phyloP scores from a whole-genome alignment of 2,329 filamentous ascomycete species.

The Phaeosphaeria sp. region DNA sequence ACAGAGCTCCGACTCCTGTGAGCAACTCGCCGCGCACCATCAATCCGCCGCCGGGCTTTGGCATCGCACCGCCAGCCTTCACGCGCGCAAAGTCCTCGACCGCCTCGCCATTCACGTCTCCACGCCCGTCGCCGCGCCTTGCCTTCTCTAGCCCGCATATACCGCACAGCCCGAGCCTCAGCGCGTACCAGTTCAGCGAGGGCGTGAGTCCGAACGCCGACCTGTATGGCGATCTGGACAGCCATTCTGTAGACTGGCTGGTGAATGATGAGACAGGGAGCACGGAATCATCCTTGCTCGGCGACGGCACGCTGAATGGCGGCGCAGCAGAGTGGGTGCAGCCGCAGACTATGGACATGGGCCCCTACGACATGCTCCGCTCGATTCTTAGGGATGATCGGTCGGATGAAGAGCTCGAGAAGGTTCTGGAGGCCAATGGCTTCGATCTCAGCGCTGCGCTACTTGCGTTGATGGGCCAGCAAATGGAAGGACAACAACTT shows the following conservation, averaged over 20 bases:
- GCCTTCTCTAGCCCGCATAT: slow-evolving; percentile 89
- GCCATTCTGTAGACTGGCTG: slow-evolving; percentile 96
- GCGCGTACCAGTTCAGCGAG: slow-evolving; percentile 95
- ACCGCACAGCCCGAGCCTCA: slow-evolving; percentile 90
- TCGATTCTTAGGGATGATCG: slow-evolving; percentile 90
- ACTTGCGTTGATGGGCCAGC: slow-evolving; percentile 82
- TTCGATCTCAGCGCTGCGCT: slow-evolving; percentile 95
- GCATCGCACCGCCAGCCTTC: slow-evolving; percentile 74
- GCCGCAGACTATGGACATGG: slow-evolving; percentile 83
- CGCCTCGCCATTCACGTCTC: slow-evolving; percentile 91
- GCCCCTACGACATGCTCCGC: slow-evolving; percentile 95
- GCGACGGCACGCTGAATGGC: slow-evolving; percentile 75
- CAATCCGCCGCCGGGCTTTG: slow-evolving; percentile 82
- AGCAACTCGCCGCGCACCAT: slow-evolving; percentile 82
- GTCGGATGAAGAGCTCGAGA: slow-evolving; percentile 92
- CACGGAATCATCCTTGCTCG: slow-evolving; percentile 75
- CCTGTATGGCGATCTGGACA: slow-evolving; percentile 88
- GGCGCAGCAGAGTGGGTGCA: slow-evolving; percentile 81
- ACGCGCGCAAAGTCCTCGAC: slow-evolving; percentile 74
- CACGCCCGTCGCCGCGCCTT: slow-evolving; percentile 88
- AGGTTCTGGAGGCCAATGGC: slow-evolving; percentile 84
- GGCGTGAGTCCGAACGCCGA: slow-evolving; percentile 75
- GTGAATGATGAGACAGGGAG: slow-evolving; percentile 85
- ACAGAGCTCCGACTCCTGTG: slow-evolving; percentile 76
- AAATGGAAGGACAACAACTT: slow-evolving; percentile 59